phyloP scores from a whole-genome alignment of 2,329 filamentous ascomycete species.

The Cladosporium sp. region DNA sequence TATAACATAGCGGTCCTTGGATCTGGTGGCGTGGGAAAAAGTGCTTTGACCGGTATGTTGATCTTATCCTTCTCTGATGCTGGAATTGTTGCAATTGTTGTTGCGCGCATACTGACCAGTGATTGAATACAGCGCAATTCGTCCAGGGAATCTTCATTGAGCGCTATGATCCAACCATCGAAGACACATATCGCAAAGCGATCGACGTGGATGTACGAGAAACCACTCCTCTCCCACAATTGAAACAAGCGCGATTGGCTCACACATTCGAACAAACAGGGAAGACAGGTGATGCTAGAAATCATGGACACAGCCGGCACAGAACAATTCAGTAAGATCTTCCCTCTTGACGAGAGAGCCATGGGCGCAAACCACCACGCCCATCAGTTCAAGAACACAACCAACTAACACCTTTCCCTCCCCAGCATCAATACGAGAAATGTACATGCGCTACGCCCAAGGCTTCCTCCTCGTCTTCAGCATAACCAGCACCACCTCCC shows the following conservation, averaged over 20 bases:
- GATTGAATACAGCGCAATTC: conserved; percentile 70
- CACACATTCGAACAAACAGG: conserved; percentile 53
- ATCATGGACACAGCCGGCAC: conserved; percentile 91
- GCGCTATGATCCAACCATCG: conserved; percentile 64
- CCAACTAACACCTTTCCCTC: conserved; percentile 12
- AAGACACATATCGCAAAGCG: conserved; percentile 63
- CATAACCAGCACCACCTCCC: conserved; percentile 82
- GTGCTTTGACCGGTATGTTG: conserved; percentile 77
- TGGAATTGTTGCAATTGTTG: not conserved
- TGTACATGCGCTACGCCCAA: conserved; percentile 93
- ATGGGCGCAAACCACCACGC: not conserved
- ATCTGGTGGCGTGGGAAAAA: conserved; percentile 87
- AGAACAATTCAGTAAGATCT: conserved; percentile 80
- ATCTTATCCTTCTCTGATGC: not conserved
- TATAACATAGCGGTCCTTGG: conserved; percentile 82
- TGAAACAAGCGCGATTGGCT: not conserved
- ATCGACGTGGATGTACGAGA: conserved; percentile 66
- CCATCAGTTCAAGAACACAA: conserved; percentile 4
- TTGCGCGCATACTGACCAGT: conserved; percentile 10
- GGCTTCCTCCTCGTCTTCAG: conserved; percentile 91
- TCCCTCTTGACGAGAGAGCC: not conserved
- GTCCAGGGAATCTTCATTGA: conserved; percentile 95
- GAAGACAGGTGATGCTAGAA: conserved; percentile 84
- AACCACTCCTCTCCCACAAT: not conserved
- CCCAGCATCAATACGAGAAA: conserved; percentile 51